These are phyloP conservation scores for Paracorniculantispora psalliotae DNA, from an alignment of 2,329 filamentous ascomycete species.

Conservation along the genomic window DNA sequence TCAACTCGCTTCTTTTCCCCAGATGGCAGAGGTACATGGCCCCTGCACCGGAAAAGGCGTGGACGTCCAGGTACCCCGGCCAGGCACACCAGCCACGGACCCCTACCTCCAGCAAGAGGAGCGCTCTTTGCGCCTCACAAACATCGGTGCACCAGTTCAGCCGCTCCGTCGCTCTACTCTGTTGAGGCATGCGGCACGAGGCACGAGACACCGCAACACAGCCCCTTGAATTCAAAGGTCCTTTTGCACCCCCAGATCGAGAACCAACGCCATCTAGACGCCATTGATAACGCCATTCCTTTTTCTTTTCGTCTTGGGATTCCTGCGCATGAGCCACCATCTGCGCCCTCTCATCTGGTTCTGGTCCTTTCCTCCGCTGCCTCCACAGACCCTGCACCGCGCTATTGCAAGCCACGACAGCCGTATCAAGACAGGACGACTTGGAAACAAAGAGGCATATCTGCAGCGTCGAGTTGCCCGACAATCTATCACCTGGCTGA, in stretches of 20 bases:
- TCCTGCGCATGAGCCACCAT: slow-evolving; percentile 11
- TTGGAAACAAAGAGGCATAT: too few species aligned
- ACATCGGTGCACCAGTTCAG: not conserved
- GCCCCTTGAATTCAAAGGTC: not conserved
- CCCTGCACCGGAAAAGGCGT: too few species aligned
- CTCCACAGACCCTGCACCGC: not conserved
- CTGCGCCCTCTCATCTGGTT: slow-evolving; percentile 7
- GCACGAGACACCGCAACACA: not conserved
- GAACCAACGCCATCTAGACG: slow-evolving; percentile 7
- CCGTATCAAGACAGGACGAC: not conserved
- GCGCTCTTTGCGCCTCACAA: not conserved
- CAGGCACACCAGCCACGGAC: too few species aligned
- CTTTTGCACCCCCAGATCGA: slow-evolving; percentile 11
- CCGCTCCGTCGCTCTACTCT: not conserved
- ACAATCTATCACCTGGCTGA: not conserved
- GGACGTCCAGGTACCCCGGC: not conserved
- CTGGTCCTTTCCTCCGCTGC: not conserved
- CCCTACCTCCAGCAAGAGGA: not conserved
- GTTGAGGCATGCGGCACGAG: not conserved
- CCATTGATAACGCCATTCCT: slow-evolving; percentile 10
- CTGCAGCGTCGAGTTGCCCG: too few species aligned
- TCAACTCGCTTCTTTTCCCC: slow-evolving; percentile 1
- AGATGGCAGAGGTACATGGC: not conserved
- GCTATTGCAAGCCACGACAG: not conserved
- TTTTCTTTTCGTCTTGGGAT: not conserved